These are phyloP conservation scores for Pisolithus sp. DNA, from an alignment of 768 basidiomycete genomes.

Conservation along the genomic window DNA sequence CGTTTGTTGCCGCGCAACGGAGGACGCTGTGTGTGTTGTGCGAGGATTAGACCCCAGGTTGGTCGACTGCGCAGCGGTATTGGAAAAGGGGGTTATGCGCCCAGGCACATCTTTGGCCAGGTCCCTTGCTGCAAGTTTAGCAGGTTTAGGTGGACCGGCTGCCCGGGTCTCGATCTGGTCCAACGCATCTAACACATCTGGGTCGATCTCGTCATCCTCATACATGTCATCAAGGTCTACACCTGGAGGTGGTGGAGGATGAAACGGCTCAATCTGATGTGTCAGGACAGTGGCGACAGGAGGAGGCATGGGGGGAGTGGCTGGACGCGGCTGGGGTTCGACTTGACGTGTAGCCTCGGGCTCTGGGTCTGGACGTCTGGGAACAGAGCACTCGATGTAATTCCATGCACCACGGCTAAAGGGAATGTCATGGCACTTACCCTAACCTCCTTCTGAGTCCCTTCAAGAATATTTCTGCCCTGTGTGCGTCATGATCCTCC, in stretches of 20 bases:
- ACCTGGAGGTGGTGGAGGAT: constrained; percentile 5
- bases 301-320: constrained; percentile 13
- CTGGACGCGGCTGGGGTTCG: constrained; percentile 6
- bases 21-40: too few relatives aligned
- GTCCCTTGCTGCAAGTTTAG: not conserved
- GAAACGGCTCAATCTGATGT: not conserved
- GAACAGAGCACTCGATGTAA: not conserved
- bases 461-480: constrained; percentile 53
- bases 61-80: not conserved
- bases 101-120: too few relatives aligned
- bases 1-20: constrained; percentile 10
- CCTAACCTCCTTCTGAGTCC: constrained; percentile 60
- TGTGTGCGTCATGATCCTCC: constrained; percentile 57
- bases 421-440: constrained; percentile 37
- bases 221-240: constrained; percentile 18
- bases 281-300: constrained; percentile 1
- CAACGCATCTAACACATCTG: constrained; percentile 18
- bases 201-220: constrained; percentile 23
- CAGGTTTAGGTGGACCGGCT: not conserved
- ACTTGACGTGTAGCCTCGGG: constrained; percentile 7
- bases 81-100: not conserved
- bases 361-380: constrained; percentile 22
- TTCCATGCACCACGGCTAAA: not conserved
- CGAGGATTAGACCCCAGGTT: not conserved
- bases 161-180: constrained; percentile 7